Evolutionary conservation across 163 green algal genomes (phyloP), one percentile per base, ranked within the genome.

Genomic region (Volvox carteri): DNA sequence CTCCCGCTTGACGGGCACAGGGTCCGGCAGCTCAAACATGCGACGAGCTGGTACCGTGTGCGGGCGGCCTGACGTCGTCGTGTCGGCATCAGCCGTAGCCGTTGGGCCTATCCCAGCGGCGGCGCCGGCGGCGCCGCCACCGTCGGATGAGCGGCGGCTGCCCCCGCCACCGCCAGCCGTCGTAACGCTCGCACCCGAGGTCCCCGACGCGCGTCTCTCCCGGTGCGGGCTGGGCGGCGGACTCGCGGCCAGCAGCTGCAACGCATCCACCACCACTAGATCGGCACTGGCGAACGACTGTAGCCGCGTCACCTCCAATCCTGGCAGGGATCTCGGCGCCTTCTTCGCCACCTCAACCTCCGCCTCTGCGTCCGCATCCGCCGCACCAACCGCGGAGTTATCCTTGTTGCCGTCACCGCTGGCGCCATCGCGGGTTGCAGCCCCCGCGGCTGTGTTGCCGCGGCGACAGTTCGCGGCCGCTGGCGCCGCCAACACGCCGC

Each of bases 221-320:
- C 65, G 39, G 42, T 67, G 65, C 14, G 81, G 81, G 46, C 81
- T 87, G 16, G 33, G 68, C 48, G 46, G 81, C 35, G 81, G 81
- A 23, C 65, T 80, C 21, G 81, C 81, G 0, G 81, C 81, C 46
- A 87, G 81, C 46, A 87, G 81, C 81, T 87, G 81, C 81, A 87
- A 65, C 19, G 81, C 81, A 19, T 87, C 81, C 65, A 56, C 65
- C 21, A 79, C 81, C 58, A 56, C 81, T 46, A 87, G 48, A 39
- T 87, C 81, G 11, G 67, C 81, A 23, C 65, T 80, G 65, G 81
- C 81, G 6, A 87, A 37, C 19, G 65, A 80, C 30, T 79, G 65
- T 23, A 87, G 60, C 28, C 78, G 78, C n/a, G 33, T 70, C 41
- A 39, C 37, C 7, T 62, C 33, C 41, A 52, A 14, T 56, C 37